phyloP scores from a whole-genome alignment of 148 eudicot species.

The Diospyros kaki region DNA sequence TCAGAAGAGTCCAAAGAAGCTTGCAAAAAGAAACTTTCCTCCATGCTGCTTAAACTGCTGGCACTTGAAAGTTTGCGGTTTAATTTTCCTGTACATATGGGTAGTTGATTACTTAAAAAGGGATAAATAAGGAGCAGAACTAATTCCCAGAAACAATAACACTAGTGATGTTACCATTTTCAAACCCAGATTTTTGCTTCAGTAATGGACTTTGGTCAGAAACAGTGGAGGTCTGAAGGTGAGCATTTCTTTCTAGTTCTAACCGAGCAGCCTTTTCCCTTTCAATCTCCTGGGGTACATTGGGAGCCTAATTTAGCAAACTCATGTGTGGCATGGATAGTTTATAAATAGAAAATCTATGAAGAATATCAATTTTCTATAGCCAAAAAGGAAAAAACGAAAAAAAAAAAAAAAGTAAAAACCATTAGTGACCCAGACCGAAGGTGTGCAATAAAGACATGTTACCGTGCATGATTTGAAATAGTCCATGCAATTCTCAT shows the following conservation, averaged over 20 bases:
- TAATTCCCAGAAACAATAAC: not conserved
- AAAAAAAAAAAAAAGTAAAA: not conserved
- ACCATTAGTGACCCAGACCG: not conserved
- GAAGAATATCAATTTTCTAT: no score
- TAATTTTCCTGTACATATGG: slow-evolving; percentile 55
- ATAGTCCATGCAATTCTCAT: not conserved
- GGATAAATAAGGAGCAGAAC: not conserved
- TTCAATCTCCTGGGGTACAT: slow-evolving; percentile 62
- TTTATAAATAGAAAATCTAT: not conserved
- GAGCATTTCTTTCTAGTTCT: slow-evolving; percentile 75
- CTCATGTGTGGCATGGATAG: not conserved
- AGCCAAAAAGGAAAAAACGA: no score
- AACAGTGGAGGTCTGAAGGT: slow-evolving; percentile 43
- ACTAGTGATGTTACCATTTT: slow-evolving; percentile 50
- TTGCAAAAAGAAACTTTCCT: slow-evolving; percentile 91
- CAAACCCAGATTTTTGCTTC: slow-evolving; percentile 53
- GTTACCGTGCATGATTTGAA: not conserved
- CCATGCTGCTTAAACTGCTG: slow-evolving; percentile 78
- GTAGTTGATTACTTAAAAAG: not conserved
- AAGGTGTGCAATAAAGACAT: not conserved
- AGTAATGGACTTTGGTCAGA: slow-evolving; percentile 52
- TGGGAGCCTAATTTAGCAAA: not conserved
- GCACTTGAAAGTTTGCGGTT: slow-evolving; percentile 79
- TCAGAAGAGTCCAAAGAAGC: slow-evolving; percentile 80
- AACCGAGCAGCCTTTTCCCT: slow-evolving; percentile 74